Base-by-base conservation (phyloP, 352 stramenopile species). In the Peronospora tabacina region DNA sequence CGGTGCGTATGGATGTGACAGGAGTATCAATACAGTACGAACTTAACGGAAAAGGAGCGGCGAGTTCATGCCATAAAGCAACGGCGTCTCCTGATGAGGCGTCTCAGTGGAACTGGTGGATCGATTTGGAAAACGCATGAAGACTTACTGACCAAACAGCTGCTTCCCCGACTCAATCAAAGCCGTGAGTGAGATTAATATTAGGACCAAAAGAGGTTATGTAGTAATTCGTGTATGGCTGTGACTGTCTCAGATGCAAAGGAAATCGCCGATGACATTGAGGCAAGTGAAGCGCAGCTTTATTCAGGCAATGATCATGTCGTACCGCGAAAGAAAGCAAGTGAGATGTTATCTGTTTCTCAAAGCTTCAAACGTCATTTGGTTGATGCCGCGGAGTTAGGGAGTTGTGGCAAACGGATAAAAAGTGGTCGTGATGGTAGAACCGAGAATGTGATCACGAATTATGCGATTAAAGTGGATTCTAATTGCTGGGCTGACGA, bases 1-100 rank as follows among this genome's bases (percentile, higher is more conserved):
- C 10, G 16, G 10, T 17, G 22, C 5, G 15, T 6, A 33, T 53
- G 15, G 22, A 22, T 40, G 15, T 52, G 24, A 44, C 41, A 87
- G 75, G 82, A 90, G 52, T 93, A 93, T 45, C 53, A 71, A 43
- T 93, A 90, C 58, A 24, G 60, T 22, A 75, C 67, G 5, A 75
- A 89, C 28, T 33, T 87, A 29, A 78, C 65, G 17, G 68, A 75
- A 0, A 65, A 75, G 17, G 61, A 84, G 51, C 77, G 81, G 12
- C 60, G 64, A 0, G 6, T 70, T 29, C 66, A 86, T 40, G 72
- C 64, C 17, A 49, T 81, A 35, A 74, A 68, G 34, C 82, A 93
- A 47, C 75, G 82, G 5, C 75, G 77, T 9, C 47, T 90, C 32
- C 52, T 93, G 17, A 44, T 90, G 30, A 67, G 55, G n/a, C 77